A percentile compares a stretch with the other conserved stretches of the same genome.
These are phyloP conservation scores for Cicer pinnatifidum DNA, from an alignment of 306 rosid genomes.

Conservation along the genomic window DNA sequence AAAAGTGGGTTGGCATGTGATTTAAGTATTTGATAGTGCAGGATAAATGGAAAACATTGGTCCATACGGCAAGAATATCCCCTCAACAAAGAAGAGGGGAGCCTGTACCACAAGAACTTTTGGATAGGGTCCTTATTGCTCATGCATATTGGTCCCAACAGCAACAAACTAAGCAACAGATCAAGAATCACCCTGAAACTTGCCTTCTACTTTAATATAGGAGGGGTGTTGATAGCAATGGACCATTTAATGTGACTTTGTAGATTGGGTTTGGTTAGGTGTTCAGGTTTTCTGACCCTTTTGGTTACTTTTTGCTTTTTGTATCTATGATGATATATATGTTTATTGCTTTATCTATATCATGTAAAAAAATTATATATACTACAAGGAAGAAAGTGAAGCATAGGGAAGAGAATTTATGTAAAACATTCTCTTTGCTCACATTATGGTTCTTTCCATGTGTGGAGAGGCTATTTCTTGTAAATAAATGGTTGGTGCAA, in stretches of 20 bases:
- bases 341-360: slow-evolving; percentile 37
- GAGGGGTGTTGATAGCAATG: slow-evolving; percentile 12
- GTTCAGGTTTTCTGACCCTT: slow-evolving; percentile 44
- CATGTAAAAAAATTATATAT: slow-evolving; percentile 43
- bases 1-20: slow-evolving; percentile 44
- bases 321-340: slow-evolving; percentile 46
- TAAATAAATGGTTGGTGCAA: slow-evolving; percentile 50
- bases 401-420: slow-evolving; percentile 38
- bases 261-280: slow-evolving; percentile 40
- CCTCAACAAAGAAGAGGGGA: slow-evolving; percentile 95
- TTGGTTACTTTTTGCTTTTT: background rate
- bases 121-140: slow-evolving; percentile 82
- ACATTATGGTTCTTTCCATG: slow-evolving; percentile 31
- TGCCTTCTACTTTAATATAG: slow-evolving; percentile 54
- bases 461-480: slow-evolving; percentile 44
- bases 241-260: slow-evolving; percentile 9
- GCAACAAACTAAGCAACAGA: slow-evolving; percentile 76
- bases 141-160: slow-evolving; percentile 86
- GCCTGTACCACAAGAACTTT: slow-evolving; percentile 89
- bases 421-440: slow-evolving; percentile 43
- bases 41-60: slow-evolving; percentile 96
- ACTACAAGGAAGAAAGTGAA: slow-evolving; percentile 39
- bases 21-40: slow-evolving; percentile 49
- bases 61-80: slow-evolving; percentile 90
- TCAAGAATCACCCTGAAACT: slow-evolving; percentile 61